A percentile compares a stretch with the other conserved stretches of the same genome.
Conservation (phyloP, 768 basidiomycete genomes). For the Candolleomyces aberdarensis region DNA sequence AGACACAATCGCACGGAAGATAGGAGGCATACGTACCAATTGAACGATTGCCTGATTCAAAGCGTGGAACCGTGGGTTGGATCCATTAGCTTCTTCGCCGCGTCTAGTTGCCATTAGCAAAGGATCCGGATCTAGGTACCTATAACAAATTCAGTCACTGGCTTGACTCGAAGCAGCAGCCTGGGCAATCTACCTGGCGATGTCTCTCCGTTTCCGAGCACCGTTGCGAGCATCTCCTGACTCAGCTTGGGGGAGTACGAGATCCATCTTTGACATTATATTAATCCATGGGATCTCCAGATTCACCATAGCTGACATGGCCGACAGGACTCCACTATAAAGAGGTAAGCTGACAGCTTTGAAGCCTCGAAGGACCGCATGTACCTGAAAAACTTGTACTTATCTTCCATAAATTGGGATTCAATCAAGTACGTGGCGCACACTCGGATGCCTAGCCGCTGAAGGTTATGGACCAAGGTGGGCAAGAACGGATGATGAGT, state of each 20-base stretch:
- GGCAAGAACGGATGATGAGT: conserved; percentile 98
- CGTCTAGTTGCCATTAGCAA: conserved; percentile 69
- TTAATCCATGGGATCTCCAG: conserved; percentile 97
- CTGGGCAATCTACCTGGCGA: conserved; percentile 61
- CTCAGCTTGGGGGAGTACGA: conserved; percentile 71
- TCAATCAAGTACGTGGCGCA: conserved; percentile 93
- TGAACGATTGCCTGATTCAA: conserved; percentile 95
- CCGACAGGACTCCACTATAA: conserved; percentile 84
- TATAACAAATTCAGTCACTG: conserved; percentile 19
- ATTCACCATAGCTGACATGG: conserved; percentile 99
- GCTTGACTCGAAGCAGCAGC: neutral
- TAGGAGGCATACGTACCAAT: conserved; percentile 52
- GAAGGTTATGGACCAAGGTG: conserved; percentile 73
- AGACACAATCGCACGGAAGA: too few species aligned
- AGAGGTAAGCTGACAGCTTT: neutral
- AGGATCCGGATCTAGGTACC: conserved; percentile 96
- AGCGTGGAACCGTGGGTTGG: conserved; percentile 85
- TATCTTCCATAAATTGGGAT: conserved; percentile 99
- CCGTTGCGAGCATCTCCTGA: conserved; percentile 68
- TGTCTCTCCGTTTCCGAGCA: conserved; percentile 68
- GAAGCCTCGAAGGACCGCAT: neutral
- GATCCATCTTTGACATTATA: conserved; percentile 99
- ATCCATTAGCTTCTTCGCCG: conserved; percentile 50
- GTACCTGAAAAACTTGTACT: conserved; percentile 95
- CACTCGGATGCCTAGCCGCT: conserved; percentile 77